Percentiles rank a stretch among this genome's conserved stretches.
Evolutionary conservation across 805 yeast species (phyloP).

Genomic region (Myxozyma udenii): DNA sequence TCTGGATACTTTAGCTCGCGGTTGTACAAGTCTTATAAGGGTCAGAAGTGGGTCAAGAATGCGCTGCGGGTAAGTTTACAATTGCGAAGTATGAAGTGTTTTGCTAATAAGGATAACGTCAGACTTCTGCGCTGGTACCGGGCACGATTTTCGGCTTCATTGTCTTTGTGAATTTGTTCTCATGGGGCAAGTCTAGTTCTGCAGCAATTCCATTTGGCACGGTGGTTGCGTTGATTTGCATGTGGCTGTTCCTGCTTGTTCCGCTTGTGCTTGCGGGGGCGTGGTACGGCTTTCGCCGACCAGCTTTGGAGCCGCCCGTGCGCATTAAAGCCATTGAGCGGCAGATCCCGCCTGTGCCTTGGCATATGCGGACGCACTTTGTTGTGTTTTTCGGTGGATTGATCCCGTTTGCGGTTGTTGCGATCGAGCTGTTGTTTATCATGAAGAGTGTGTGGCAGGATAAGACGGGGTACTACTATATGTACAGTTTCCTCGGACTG

Average conservation of each 20-base stretch:
- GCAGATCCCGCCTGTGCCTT: slow-evolving; percentile 35
- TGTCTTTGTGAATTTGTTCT: slow-evolving; percentile 59
- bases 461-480: slow-evolving; percentile 71
- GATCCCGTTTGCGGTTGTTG: slow-evolving; percentile 76
- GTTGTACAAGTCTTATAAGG: slow-evolving; percentile 52
- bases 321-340: slow-evolving; percentile 37
- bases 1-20: slow-evolving; percentile 72
- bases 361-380: slow-evolving; percentile 19
- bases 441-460: slow-evolving; percentile 78
- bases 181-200: slow-evolving; percentile 74
- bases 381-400: slow-evolving; percentile 55
- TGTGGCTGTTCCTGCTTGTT: slow-evolving; percentile 64
- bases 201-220: slow-evolving; percentile 78
- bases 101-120: slow-evolving; percentile 9
- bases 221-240: slow-evolving; percentile 53
- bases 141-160: slow-evolving; percentile 49
- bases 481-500: slow-evolving; percentile 71
- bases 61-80: slow-evolving; percentile 34
- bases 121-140: slow-evolving; percentile 36
- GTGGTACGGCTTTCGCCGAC: slow-evolving; percentile 42
- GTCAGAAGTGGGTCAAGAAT: slow-evolving; percentile 40
- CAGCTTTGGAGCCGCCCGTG: slow-evolving; percentile 30
- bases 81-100: slow-evolving; percentile 31
- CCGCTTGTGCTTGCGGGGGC: slow-evolving; percentile 73
- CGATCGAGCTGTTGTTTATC: slow-evolving; percentile 69